Evolutionary conservation across 2,329 filamentous ascomycete species (phyloP), one percentile per base, ranked within the genome.

Genomic region (Grosmannia penicillata): DNA sequence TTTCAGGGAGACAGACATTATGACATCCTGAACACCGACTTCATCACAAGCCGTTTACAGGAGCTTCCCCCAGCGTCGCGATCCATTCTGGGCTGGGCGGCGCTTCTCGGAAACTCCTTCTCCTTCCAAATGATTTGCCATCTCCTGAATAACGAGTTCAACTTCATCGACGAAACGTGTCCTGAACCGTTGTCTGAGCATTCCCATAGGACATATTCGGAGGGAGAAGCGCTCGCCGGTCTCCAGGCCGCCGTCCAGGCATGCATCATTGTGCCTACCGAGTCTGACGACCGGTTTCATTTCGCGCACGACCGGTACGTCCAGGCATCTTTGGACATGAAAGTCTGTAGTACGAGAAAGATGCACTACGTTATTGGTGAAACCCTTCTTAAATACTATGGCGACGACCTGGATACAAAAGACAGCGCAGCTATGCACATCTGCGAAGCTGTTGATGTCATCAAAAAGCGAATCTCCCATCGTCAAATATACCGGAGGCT

Each of bases 361-460:
- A 95, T 95, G 87, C 86, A 95, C 56, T 95, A 87, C 49, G 75
- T 86, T 33, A 84, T 95, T 49, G 81, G 83, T 0, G 78, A 84
- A 51, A 80, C 79, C 0, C 72, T 95, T 47, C 73, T 87, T 55
- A 81, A 82, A 48, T 78, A 86, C 48, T 74, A 71, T 43, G 53
- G 63, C 8, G 57, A 70, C 19, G 76, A 85, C 43, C 64, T 72
- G 2, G 68, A 68, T 36, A 68, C 70, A 21, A 68, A 77, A 11
- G 86, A 93, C 51, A 78, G 73, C 42, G 78, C 80, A 43, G 83
- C 85, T 18, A 72, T 78, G 6, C 89, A 95, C 54, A 79, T 94
- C 4, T 87, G 83, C 52, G 73, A 82, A 47, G 78, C 82, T 2
- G 69, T 82, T 21, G 70, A 78, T 26, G 73, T 91, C 21, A 84